Base-by-base conservation (phyloP, 192 early-diverging fungal genomes). In the Umbelopsis vinacea region DNA sequence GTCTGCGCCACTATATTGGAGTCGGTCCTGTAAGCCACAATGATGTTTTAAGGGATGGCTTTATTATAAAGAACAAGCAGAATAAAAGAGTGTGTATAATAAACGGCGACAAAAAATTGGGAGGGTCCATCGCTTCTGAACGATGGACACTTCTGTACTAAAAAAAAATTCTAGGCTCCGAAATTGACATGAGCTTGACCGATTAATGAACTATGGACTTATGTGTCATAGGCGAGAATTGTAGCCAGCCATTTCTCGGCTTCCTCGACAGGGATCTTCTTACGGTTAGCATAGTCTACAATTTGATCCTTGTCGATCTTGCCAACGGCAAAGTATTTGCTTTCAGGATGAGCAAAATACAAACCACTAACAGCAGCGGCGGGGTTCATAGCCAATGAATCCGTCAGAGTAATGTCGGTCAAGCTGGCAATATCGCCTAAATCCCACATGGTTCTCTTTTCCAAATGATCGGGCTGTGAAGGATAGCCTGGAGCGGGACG, bases 401-500 rank as follows among this genome's bases (percentile, higher is more conserved):
- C 96, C n/a, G 96, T 98, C 70, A 98, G 82, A 45, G 83, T 87
- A 70, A 98, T 96, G 14, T 93, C 94, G 11, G 93, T 95, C 69
- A 87, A 71, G 75, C 91, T 88, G 33, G 85, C 81, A 79, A 96
- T 92, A 57, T 93, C 86, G 74, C 89, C 91, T 47, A 98, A 67
- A 26, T 92, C 83, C 96, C 96, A 98, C 94, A 98, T 96, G 26
- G 93, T 93, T 67, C 74, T 73, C 86, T 98, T 98, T 79, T 98
- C 96, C 1, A 93, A 92, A 77, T 98, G 96, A 71, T 98, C 96
- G 15, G 96, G 96, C 78, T 98, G 96, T 24, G 90, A 94, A 26
- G 96, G 96, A 75, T 98, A 98, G 23, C 95, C 96, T 2, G 95
- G 95, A 0, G 96, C 96, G 2, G 96, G 96, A 14, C 96, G 92